phyloP scores from a whole-genome alignment of 2,329 filamentous ascomycete species.

The Penicillium sp. region DNA sequence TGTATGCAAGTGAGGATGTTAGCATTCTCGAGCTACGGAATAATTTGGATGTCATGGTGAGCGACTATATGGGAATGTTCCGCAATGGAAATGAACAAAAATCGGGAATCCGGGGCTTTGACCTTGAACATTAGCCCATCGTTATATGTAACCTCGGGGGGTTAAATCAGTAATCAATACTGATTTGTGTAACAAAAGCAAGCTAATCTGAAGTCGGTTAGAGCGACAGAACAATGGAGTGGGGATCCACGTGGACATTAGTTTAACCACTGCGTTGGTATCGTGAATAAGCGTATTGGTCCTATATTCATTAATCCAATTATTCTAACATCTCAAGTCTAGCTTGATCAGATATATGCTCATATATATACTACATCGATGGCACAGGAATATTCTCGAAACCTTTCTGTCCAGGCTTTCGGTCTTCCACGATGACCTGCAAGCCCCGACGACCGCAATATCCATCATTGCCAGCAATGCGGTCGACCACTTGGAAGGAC shows the following conservation, averaged over 20 bases:
- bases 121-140: neutral
- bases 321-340: neutral
- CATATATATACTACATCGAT: conserved; percentile 8
- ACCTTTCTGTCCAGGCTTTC: conserved; percentile 44
- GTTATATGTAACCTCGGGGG: neutral
- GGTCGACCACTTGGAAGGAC: conserved; percentile 39
- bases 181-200: neutral
- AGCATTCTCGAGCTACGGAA: neutral
- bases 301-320: neutral
- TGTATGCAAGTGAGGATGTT: neutral
- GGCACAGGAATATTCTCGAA: conserved; percentile 47
- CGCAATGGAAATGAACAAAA: neutral
- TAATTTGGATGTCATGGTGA: neutral
- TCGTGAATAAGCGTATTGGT: neutral
- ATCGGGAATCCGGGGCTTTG: neutral
- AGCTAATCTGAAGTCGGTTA: neutral
- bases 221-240: neutral
- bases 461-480: conserved; percentile 44
- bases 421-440: conserved; percentile 46
- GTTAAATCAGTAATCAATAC: neutral
- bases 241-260: neutral
- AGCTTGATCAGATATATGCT: neutral
- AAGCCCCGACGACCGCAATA: conserved; percentile 47
- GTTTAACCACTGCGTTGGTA: neutral
- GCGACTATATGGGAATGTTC: neutral